Base-by-base conservation (phyloP, 1,284 basidiomycete genomes). In the Heterobasidion parviporum region DNA sequence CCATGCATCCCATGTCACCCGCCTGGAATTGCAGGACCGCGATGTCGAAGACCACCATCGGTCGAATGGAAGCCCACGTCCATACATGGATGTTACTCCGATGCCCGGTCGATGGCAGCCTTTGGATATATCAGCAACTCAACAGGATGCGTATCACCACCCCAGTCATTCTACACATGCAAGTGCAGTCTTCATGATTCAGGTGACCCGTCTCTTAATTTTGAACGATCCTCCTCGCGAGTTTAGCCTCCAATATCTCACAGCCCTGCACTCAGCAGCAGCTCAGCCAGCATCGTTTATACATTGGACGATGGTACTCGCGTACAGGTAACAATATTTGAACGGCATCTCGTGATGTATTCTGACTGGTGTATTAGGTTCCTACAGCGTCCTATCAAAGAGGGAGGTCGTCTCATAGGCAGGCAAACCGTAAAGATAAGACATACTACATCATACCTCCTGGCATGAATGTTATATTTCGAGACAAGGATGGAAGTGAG, bases 361-460 rank as follows among this genome's bases (percentile, higher is more conserved):
- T 8, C 8, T n/a, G 38, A 41, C 38, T 9, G 38, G 12, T 41
- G 38, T 26, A 10, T 12, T n/a, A 61, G 60, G 50, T 62, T 36
- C 58, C 61, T 33, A 54, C 56, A 18, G 52, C 47, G 33, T 33
- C 55, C 48, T 20, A 36, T 32, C 50, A 56, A 26, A 55, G 59
- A 61, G 26, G 56, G 60, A 56, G 55, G 61, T 61, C 41, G 69
- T 60, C 63, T 45, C 57, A 67, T 53, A 65, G 65, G 20, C 63
- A 67, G 58, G 65, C 68, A 54, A 64, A 68, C 38, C 32, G 52
- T 53, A 54, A 34, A 35, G 36, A 38, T 5, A 38, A 75, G 44
- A 79, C 78, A 59, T 80, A 80, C 65, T 88, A 85, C 62, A 78
- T 86, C 61, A 75, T 86, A 50, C 84, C 85, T 35, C 75, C 74